Base-by-base conservation (phyloP, 2,329 filamentous ascomycete species). In the Verticillium nubilum region DNA sequence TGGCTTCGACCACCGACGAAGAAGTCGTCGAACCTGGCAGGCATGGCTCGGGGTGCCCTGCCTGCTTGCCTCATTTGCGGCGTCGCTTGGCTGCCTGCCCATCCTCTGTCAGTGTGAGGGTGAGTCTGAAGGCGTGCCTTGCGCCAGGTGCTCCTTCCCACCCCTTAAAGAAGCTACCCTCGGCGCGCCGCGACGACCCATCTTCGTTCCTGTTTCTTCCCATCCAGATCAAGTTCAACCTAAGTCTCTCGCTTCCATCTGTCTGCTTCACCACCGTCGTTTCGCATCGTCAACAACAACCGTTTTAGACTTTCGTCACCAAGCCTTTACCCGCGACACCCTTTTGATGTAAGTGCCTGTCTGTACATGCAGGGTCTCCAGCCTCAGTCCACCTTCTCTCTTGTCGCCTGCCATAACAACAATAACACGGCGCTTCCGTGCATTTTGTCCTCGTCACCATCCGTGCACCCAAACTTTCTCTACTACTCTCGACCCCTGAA, bases 61-160 rank as follows among this genome's bases (percentile, higher is more conserved):
- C 9, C 23, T 28, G 33, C 33, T 19, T 56, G 15, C 54, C 54
- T 56, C 54, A 56, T 56, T 56, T 56, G 54, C 54, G 35, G 42
- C 42, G 17, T 47, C 42, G 42, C 42, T 47, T 47, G 42, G 42
- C 42, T 47, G 42, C 19, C 42, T 19, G 42, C 19, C 17, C 1
- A 19, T 47, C 6, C n/a, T n/a, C 19, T 6, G 7, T 47, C 19
- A 9, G 37, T 47, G 37, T 47, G 37, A 23, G 19, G 5, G 29
- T 31, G 29, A 5, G 29, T 31, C 5, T 31, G 29, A 31, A 31
- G 29, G 29, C 29, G 29, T 31, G 29, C 29, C 9, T 47, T 47
- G 42, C 42, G 42, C 42, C n/a, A 13, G 42, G 12, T 47, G 42
- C 7, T 23, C n/a, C 42, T 47, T 10, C 19, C 19, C 54, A 31